Conservation (phyloP, 805 yeast species). For the Candida vaughaniae region DNA sequence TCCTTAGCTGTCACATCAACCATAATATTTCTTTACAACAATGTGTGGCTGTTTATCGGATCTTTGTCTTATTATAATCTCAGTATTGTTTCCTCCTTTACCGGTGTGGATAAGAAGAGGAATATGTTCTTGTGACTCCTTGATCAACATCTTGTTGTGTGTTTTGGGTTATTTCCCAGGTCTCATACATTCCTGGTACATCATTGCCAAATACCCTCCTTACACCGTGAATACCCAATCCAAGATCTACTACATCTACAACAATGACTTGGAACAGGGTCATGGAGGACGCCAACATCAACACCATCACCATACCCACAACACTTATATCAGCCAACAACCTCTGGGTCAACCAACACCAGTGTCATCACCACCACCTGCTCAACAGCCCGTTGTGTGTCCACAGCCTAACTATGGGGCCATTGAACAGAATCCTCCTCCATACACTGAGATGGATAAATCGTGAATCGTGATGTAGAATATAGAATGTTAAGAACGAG, state of each 20-base stretch:
- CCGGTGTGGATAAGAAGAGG: conserved; percentile 72
- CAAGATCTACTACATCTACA: conserved; percentile 34
- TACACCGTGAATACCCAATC: conserved; percentile 23
- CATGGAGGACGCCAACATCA: conserved; percentile 16
- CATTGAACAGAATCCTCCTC: conserved; percentile 19
- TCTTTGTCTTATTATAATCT: conserved; percentile 55
- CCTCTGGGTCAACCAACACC: conserved; percentile 14
- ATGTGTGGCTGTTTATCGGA: conserved; percentile 45
- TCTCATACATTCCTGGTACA: conserved; percentile 48
- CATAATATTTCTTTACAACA: neutral
- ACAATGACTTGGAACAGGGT: conserved; percentile 32
- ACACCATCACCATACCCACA: conserved; percentile 20
- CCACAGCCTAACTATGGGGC: conserved; percentile 26
- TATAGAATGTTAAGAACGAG: too few species aligned
- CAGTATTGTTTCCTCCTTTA: conserved; percentile 70
- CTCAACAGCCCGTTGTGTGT: conserved; percentile 31
- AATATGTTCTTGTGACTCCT: conserved; percentile 51
- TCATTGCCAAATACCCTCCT: conserved; percentile 48
- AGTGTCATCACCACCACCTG: conserved; percentile 9
- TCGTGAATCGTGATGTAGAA: too few species aligned
- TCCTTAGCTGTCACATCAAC: too few species aligned
- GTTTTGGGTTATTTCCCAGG: conserved; percentile 53
- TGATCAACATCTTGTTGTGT: conserved; percentile 42
- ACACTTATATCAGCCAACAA: conserved; percentile 12
- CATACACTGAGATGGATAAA: conserved; percentile 13